Conservation (phyloP, 257 asterid genomes). For the Eustoma russellianum region DNA sequence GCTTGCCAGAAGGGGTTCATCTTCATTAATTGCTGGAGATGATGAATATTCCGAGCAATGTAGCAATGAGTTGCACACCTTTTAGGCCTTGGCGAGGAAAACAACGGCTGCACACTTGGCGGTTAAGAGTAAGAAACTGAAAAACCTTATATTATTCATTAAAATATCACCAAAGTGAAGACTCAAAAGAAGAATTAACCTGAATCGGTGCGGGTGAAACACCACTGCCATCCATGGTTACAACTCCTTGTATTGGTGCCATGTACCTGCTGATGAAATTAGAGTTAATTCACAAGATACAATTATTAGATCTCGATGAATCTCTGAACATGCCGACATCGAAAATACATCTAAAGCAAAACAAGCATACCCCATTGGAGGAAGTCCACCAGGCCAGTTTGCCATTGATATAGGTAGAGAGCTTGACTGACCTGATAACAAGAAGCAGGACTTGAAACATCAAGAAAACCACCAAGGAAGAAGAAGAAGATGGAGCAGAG, state of each 20-base stretch:
- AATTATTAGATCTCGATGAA: too few relatives aligned
- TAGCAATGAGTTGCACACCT: constrained; percentile 85
- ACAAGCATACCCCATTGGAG: constrained; percentile 74
- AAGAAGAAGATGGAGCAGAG: not conserved
- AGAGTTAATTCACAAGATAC: constrained; percentile 18
- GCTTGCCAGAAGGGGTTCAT: constrained; percentile 72
- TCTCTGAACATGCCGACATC: too few relatives aligned
- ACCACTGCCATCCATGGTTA: constrained; percentile 60
- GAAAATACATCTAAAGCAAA: constrained; percentile 10
- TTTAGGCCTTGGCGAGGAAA: constrained; percentile 74
- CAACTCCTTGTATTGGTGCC: constrained; percentile 83
- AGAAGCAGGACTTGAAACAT: not conserved
- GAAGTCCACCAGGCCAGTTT: constrained; percentile 91
- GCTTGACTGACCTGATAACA: constrained; percentile 43
- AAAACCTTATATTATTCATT: not conserved
- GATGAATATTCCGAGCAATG: constrained; percentile 74
- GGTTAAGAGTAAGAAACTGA: not conserved
- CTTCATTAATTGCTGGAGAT: constrained; percentile 64
- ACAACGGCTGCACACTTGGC: constrained; percentile 40
- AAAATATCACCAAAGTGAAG: not conserved
- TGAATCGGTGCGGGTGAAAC: constrained; percentile 60
- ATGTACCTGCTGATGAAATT: constrained; percentile 49
- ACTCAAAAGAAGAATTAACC: constrained; percentile 23
- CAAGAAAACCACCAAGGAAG: not conserved
- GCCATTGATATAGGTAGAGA: constrained; percentile 67